These are phyloP conservation scores for Elaeis oleifera DNA, from an alignment of 202 grass and related monocot genomes.

Conservation along the genomic window DNA sequence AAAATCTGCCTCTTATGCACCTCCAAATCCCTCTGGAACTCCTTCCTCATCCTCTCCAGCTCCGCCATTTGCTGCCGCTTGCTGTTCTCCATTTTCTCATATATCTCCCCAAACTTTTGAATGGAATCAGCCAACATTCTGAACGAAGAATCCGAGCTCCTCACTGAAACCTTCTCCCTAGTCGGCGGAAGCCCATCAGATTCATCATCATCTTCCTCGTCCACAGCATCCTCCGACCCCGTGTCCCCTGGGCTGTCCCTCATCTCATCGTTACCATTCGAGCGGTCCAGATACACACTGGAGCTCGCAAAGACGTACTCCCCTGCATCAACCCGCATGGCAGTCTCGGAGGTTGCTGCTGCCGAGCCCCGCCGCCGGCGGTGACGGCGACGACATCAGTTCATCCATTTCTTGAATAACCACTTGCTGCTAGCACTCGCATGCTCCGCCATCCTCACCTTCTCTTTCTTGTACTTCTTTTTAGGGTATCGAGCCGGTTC, in stretches of 20 bases:
- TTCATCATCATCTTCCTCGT: conserved; percentile 5
- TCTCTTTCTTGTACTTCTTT: conserved; percentile 11
- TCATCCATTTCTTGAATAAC: conserved; percentile 65
- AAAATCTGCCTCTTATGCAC: conserved; percentile 66
- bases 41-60: conserved; percentile 66
- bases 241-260: conserved; percentile 26
- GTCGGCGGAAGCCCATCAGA: conserved; percentile 21
- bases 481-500: background rate
- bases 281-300: background rate
- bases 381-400: conserved; percentile 32
- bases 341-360: conserved; percentile 36
- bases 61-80: conserved; percentile 64
- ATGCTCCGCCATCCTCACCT: background rate
- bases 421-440: conserved; percentile 34
- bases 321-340: conserved; percentile 46
- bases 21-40: conserved; percentile 73
- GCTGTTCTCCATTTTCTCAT: conserved; percentile 61
- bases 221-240: conserved; percentile 24
- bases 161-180: background rate
- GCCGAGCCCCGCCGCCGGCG: conserved; percentile 16
- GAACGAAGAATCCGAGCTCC: conserved; percentile 31
- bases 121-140: conserved; percentile 48
- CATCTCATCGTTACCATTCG: conserved; percentile 5
- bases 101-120: conserved; percentile 55
- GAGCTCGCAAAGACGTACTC: conserved; percentile 37